Conservation (phyloP, 108 stramenopile genomes). For the Conticribra guillardii region DNA sequence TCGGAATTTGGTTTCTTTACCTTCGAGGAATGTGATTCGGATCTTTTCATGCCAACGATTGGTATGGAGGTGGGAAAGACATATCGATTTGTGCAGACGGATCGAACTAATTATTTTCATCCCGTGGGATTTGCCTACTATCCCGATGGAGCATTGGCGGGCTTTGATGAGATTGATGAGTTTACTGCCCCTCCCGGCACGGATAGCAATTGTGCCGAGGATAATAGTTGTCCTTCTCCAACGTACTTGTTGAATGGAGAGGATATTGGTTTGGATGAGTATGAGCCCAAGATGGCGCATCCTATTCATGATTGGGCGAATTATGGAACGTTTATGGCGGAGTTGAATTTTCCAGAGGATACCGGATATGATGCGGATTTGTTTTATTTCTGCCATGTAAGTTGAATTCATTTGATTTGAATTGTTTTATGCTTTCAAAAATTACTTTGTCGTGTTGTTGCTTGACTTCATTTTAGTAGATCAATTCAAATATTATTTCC, state of each 20-base stretch:
- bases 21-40: slow-evolving; percentile 78
- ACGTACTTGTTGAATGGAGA: slow-evolving; percentile 75
- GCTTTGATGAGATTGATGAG: slow-evolving; percentile 75
- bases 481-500: too few species aligned
- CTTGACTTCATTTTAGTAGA: too few species aligned
- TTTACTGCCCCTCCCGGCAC: slow-evolving; percentile 26
- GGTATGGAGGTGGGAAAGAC: slow-evolving; percentile 76
- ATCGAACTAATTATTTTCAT: slow-evolving; percentile 69
- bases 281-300: slow-evolving; percentile 81
- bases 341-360: slow-evolving; percentile 58
- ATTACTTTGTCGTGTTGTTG: too few species aligned
- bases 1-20: slow-evolving; percentile 69
- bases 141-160: slow-evolving; percentile 84
- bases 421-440: neutral
- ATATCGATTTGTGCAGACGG: slow-evolving; percentile 75
- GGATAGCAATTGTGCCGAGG: slow-evolving; percentile 9
- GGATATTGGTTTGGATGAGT: slow-evolving; percentile 78
- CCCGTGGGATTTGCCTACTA: slow-evolving; percentile 90
- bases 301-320: slow-evolving; percentile 72
- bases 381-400: slow-evolving; percentile 92
- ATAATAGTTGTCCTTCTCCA: slow-evolving; percentile 64
- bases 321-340: slow-evolving; percentile 55
- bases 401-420: slow-evolving; percentile 13
- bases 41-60: slow-evolving; percentile 71
- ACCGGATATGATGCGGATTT: slow-evolving; percentile 61